Percentiles rank a stretch among this genome's conserved stretches.
These are phyloP conservation scores for Serendipita vermifera DNA, from an alignment of 768 basidiomycete genomes.

Conservation along the genomic window DNA sequence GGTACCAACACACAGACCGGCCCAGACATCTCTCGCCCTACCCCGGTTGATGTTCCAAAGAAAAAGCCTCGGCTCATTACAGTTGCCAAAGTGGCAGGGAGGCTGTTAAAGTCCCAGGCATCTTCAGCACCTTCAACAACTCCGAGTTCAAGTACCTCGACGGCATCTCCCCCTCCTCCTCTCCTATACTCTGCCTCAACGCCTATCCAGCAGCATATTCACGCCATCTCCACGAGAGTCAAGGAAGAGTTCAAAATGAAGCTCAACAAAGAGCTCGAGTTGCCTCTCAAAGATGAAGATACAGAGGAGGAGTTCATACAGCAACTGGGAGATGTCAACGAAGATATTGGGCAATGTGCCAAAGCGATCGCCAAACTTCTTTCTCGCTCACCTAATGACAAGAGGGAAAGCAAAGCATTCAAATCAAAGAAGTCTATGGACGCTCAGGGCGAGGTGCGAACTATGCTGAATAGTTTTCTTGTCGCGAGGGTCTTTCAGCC, in stretches of 20 bases:
- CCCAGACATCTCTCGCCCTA: too few relatives aligned
- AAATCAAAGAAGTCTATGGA: neutral
- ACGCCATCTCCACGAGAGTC: neutral
- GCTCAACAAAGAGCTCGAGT: neutral
- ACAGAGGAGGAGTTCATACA: neutral
- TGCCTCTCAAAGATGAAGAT: neutral
- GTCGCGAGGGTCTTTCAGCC: neutral
- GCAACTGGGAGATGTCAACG: neutral
- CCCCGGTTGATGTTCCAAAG: too few relatives aligned
- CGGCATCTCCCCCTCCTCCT: neutral
- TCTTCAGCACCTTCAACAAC: too few relatives aligned
- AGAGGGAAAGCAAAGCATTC: neutral
- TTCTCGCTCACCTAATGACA: neutral
- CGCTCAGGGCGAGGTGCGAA: neutral
- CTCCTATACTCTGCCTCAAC: neutral
- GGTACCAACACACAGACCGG: too few relatives aligned
- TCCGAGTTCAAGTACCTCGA: too few relatives aligned
- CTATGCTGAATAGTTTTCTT: neutral
- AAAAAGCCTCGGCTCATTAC: too few relatives aligned
- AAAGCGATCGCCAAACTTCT: neutral
- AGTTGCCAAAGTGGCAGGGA: too few relatives aligned
- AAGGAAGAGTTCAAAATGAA: conserved; percentile 6
- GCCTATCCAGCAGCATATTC: neutral
- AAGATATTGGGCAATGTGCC: neutral
- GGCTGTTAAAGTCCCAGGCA: too few relatives aligned